phyloP scores from a whole-genome alignment of 331 rosid species.

The Stylosanthes scabra region DNA sequence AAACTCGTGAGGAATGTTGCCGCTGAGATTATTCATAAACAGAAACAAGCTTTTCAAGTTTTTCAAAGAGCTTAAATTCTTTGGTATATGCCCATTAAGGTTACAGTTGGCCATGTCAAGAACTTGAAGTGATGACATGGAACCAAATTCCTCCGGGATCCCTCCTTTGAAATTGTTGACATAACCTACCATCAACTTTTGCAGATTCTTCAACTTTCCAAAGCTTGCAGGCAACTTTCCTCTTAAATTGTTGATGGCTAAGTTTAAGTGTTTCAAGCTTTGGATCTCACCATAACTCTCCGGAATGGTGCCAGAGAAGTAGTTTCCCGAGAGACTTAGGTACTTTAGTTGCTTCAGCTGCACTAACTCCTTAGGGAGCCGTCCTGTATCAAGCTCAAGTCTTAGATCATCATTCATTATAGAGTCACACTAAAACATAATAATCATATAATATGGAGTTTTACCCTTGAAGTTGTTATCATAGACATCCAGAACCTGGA shows the following conservation, averaged over 20 bases:
- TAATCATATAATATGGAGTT: too few species aligned
- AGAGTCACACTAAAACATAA: too few species aligned
- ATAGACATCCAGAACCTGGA: background rate
- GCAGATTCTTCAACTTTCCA: background rate
- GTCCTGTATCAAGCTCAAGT: background rate
- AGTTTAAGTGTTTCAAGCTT: background rate
- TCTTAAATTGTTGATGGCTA: background rate
- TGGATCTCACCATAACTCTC: background rate
- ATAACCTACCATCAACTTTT: slow-evolving; percentile 47
- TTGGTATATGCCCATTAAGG: slow-evolving; percentile 65
- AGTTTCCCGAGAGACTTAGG: background rate
- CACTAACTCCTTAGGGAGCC: background rate
- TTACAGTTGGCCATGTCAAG: slow-evolving; percentile 54
- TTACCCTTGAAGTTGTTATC: background rate
- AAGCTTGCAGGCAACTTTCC: background rate
- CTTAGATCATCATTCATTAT: background rate
- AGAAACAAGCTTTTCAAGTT: slow-evolving; percentile 50
- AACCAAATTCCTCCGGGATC: slow-evolving; percentile 64
- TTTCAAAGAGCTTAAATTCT: slow-evolving; percentile 47
- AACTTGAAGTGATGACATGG: slow-evolving; percentile 38
- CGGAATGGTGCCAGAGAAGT: background rate
- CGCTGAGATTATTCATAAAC: slow-evolving; percentile 61
- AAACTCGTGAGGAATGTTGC: slow-evolving; percentile 56
- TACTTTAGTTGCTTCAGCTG: background rate
- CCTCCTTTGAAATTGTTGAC: slow-evolving; percentile 59